Evolutionary conservation across 2,329 filamentous ascomycete species (phyloP), one percentile per base, ranked within the genome.

Genomic region (Aschersonia sp.): DNA sequence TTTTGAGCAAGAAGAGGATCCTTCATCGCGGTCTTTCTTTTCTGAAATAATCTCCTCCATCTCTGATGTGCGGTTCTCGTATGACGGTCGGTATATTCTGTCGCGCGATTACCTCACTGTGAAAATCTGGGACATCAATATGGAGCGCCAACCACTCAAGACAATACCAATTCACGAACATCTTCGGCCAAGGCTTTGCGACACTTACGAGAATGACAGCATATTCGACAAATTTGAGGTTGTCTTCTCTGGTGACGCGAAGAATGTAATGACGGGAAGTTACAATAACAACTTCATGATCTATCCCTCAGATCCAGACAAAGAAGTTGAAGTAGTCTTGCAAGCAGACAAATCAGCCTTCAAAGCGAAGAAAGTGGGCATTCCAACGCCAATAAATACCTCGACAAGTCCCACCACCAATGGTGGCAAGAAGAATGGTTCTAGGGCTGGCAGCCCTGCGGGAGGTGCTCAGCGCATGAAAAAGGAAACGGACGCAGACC

Each of bases 201-300:
- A 98, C 62, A 98, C 92, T 3, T 98, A 98, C 59, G 92, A 98
- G 69, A 98, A 98, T 59, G 92, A 98, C 62, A 95, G 88, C 65
- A 98, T 98, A 61, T 98, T 98, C 62, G 92, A 98, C 77, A 98
- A 98, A 67, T 98, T 98, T 55, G 92, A 98, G 68, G 92, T 98
- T 41, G 90, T 97, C 46, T 98, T 98, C 70, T 97, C 90, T 2
- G 92, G 92, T 30, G 90, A 97, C 65, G 87, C 88, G 40, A 94
- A 95, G 75, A 97, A 98, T 58, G 92, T 97, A 55, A 98, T 98
- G 92, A 98, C 92, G 5, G 92, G 92, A 57, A 95, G 88, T 63
- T 98, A 98, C 74, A 98, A 98, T 76, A 98, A 98, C 72, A 98
- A 98, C 71, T 97, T 98, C 74, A 98, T 98, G 92, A 98, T 98